Percentiles rank a stretch among this genome's conserved stretches.
phyloP scores from a whole-genome alignment of 2,329 filamentous ascomycete species.

The Colletotrichum tropicale region DNA sequence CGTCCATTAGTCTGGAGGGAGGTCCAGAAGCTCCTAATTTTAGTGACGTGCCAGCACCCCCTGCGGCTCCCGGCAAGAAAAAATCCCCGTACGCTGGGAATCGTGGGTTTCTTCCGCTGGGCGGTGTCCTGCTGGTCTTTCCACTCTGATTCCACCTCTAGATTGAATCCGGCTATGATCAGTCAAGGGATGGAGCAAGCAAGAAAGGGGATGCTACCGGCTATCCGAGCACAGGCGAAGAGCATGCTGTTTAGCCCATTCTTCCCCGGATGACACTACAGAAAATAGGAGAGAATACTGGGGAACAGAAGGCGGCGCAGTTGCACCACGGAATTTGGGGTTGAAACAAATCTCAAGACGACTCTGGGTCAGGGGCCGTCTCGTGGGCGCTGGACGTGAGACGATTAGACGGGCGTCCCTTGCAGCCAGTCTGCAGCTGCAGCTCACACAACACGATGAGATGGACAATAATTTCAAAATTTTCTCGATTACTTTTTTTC shows the following conservation, averaged over 20 bases:
- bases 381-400: not conserved
- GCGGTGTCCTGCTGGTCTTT: not conserved
- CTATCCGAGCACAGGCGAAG: not conserved
- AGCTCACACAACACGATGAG: not conserved
- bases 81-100: not conserved
- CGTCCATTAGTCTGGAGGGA: not conserved
- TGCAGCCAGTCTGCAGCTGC: not conserved
- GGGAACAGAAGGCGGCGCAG: not conserved
- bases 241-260: not conserved
- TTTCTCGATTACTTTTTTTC: not conserved
- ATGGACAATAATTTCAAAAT: not conserved
- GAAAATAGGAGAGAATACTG: not conserved
- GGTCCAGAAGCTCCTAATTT: constrained; percentile 11
- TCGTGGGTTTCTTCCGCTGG: not conserved
- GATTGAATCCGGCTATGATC: not conserved
- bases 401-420: not conserved
- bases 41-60: constrained; percentile 4
- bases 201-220: not conserved
- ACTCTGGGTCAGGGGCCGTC: not conserved
- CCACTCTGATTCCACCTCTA: not conserved
- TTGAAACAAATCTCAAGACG: constrained; percentile 7
- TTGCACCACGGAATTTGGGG: not conserved
- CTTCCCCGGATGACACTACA: not conserved
- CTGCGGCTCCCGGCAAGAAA: not conserved
- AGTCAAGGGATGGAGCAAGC: not conserved